A percentile compares a stretch with the other conserved stretches of the same genome.
Evolutionary conservation across 2,329 filamentous ascomycete species (phyloP).

Genomic region (Chrysoporthe austroafricana): DNA sequence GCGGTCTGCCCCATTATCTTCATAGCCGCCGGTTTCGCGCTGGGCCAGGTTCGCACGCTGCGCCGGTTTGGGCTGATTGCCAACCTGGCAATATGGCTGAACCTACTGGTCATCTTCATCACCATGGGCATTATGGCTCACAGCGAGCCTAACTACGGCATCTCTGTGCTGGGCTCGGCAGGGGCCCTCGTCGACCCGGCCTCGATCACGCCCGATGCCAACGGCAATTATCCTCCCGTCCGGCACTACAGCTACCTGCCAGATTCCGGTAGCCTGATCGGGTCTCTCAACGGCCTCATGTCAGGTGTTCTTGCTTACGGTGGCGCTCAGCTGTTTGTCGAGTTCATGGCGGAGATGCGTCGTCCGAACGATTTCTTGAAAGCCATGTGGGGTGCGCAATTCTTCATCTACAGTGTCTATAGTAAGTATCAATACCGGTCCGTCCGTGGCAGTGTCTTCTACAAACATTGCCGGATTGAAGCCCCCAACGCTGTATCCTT

Average conservation of each 20-base stretch:
- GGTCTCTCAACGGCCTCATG: conserved; percentile 54
- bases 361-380: conserved; percentile 48
- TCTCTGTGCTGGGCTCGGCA: conserved; percentile 35
- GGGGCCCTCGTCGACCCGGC: conserved; percentile 36
- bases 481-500: too few relatives aligned
- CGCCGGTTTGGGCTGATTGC: conserved; percentile 58
- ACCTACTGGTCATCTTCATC: conserved; percentile 57
- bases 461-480: neutral
- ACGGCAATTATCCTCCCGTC: conserved; percentile 38
- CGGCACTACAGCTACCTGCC: conserved; percentile 47
- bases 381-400: conserved; percentile 44
- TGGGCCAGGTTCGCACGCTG: conserved; percentile 61
- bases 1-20: conserved; percentile 56
- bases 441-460: too few relatives aligned
- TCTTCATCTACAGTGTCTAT: conserved; percentile 47
- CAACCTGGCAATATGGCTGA: conserved; percentile 59
- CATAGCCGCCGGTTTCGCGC: conserved; percentile 51
- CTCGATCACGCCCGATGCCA: conserved; percentile 38
- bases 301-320: conserved; percentile 61
- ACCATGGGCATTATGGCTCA: conserved; percentile 57
- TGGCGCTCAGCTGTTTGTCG: conserved; percentile 60
- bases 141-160: conserved; percentile 52
- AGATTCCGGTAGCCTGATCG: conserved; percentile 47
- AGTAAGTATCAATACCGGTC: conserved; percentile 13
- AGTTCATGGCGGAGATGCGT: conserved; percentile 58